phyloP scores from a whole-genome alignment of 305 asterid genomes.

The Plantago lanceolata region DNA sequence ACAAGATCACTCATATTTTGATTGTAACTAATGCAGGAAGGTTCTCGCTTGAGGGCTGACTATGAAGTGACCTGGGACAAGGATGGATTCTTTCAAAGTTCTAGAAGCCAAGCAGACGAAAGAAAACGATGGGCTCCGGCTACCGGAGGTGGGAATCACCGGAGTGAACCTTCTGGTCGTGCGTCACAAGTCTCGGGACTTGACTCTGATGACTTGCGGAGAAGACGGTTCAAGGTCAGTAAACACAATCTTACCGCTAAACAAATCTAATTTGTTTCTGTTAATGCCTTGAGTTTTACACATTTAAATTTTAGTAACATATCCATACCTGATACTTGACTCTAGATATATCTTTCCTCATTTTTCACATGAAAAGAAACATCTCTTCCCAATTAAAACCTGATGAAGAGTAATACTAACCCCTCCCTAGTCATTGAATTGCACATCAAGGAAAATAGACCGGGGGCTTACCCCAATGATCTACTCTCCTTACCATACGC shows the following conservation, averaged over 20 bases:
- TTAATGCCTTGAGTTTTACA: neutral
- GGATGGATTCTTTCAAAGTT: slow-evolving; percentile 55
- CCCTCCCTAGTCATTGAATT: too few species aligned
- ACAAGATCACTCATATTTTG: neutral
- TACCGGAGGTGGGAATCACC: slow-evolving; percentile 34
- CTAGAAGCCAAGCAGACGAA: slow-evolving; percentile 50
- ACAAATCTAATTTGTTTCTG: slow-evolving; percentile 1
- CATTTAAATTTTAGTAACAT: neutral
- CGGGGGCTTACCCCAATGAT: too few species aligned
- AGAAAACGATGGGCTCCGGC: slow-evolving; percentile 58
- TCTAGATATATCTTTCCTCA: too few species aligned
- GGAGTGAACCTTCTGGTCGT: slow-evolving; percentile 47
- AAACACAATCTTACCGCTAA: neutral
- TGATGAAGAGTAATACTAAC: too few species aligned
- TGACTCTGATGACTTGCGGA: slow-evolving; percentile 57
- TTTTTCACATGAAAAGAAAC: too few species aligned
- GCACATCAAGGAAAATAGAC: too few species aligned
- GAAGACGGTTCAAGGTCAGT: slow-evolving; percentile 73
- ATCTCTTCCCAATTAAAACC: too few species aligned
- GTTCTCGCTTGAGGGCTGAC: slow-evolving; percentile 82
- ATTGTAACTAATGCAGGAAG: slow-evolving; percentile 59
- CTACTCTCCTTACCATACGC: too few species aligned
- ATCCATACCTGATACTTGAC: too few species aligned
- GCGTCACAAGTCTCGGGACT: slow-evolving; percentile 37
- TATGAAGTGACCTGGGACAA: slow-evolving; percentile 81